Conservation (phyloP, 2,329 filamentous ascomycete genomes). For the Fusarium globosum region DNA sequence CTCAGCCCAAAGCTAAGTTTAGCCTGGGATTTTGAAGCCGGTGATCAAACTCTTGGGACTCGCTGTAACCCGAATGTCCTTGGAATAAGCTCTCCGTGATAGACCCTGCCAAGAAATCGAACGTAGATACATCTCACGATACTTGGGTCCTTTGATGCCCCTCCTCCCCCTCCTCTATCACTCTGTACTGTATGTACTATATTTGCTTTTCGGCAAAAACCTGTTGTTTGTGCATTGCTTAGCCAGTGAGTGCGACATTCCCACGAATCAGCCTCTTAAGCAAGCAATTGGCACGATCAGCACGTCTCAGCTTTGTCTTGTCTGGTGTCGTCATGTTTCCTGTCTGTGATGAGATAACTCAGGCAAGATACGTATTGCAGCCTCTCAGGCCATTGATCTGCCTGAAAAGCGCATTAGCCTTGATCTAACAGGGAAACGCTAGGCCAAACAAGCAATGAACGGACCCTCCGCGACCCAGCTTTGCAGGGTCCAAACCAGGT, state of each 20-base stretch:
- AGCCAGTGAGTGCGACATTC: slow-evolving; percentile 17
- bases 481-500: slow-evolving; percentile 41
- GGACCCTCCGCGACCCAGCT: slow-evolving; percentile 35
- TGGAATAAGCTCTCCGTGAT: slow-evolving; percentile 8
- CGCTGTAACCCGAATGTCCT: slow-evolving; percentile 3
- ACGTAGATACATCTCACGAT: slow-evolving; percentile 2
- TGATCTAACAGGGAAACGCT: slow-evolving; percentile 36
- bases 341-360: slow-evolving; percentile 14
- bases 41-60: slow-evolving; percentile 11
- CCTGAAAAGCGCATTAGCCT: slow-evolving; percentile 43
- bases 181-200: neutral
- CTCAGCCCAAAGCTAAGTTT: slow-evolving; percentile 10
- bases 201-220: slow-evolving; percentile 25
- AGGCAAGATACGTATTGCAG: slow-evolving; percentile 30
- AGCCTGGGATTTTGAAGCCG: slow-evolving; percentile 2
- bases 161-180: slow-evolving; percentile 13
- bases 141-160: slow-evolving; percentile 17
- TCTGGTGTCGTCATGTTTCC: slow-evolving; percentile 31
- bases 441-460: slow-evolving; percentile 28
- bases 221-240: slow-evolving; percentile 29
- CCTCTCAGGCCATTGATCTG: slow-evolving; percentile 31
- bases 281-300: slow-evolving; percentile 28
- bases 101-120: slow-evolving; percentile 11
- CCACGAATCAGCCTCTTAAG: slow-evolving; percentile 27
- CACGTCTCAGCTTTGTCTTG: slow-evolving; percentile 23